phyloP scores from a whole-genome alignment of 208 protist genomes.

The Naegleria fowleri region DNA sequence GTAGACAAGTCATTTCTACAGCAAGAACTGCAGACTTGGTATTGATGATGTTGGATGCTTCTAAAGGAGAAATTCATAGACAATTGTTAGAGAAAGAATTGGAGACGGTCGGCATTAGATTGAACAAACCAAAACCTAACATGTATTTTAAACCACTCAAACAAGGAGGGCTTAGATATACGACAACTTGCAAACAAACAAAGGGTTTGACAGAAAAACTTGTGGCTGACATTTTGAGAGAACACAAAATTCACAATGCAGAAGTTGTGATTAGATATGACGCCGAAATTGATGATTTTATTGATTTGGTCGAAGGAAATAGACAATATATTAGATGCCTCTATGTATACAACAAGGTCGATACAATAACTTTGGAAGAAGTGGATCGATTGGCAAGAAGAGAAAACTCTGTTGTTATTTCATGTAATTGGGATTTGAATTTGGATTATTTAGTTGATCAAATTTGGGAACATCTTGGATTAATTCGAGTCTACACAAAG shows the following conservation, averaged over 20 bases:
- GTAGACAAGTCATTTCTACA: constrained; percentile 94
- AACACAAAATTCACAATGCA: constrained; percentile 91
- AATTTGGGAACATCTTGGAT: constrained; percentile 96
- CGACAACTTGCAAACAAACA: constrained; percentile 71
- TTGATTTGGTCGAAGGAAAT: constrained; percentile 95
- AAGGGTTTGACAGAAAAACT: constrained; percentile 81
- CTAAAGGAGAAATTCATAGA: constrained; percentile 91
- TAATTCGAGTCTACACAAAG: constrained; percentile 95
- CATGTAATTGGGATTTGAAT: constrained; percentile 91
- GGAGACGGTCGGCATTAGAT: constrained; percentile 96
- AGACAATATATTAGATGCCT: constrained; percentile 89
- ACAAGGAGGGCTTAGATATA: constrained; percentile 56
- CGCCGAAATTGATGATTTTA: constrained; percentile 91
- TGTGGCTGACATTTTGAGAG: constrained; percentile 57
- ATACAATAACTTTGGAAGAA: constrained; percentile 94
- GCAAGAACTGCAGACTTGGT: constrained; percentile 93
- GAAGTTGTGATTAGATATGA: constrained; percentile 85
- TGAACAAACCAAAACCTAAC: constrained; percentile 92
- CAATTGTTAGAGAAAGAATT: constrained; percentile 91
- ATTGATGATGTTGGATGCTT: constrained; percentile 93
- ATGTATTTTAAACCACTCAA: constrained; percentile 90
- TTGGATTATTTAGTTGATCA: constrained; percentile 95
- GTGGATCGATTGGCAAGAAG: constrained; percentile 88
- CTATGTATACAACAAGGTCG: constrained; percentile 98
- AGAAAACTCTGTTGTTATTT: constrained; percentile 92